Conservation (phyloP, 2,329 filamentous ascomycete genomes). For the Aureobasidium vineae region DNA sequence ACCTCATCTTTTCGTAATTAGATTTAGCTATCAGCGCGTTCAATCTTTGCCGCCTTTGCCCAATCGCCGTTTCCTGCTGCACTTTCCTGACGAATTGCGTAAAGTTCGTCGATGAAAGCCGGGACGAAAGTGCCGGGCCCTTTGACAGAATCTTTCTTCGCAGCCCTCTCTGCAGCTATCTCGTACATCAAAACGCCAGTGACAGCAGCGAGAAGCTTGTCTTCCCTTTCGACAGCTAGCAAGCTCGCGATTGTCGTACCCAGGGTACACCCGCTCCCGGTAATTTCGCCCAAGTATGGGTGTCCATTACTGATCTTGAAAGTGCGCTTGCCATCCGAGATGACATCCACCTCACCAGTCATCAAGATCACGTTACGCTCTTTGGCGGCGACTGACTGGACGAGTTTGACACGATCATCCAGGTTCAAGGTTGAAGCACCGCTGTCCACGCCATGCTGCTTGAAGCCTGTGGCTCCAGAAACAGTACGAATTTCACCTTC, state of each 20-base stretch:
- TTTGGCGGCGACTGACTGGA: constrained; percentile 63
- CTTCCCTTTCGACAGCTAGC: constrained; percentile 60
- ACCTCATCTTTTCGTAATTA: not conserved
- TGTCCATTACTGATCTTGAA: constrained; percentile 75
- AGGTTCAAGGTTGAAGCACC: constrained; percentile 55
- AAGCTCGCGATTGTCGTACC: constrained; percentile 78
- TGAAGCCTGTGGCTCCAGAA: constrained; percentile 54
- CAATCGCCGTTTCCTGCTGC: constrained; percentile 51
- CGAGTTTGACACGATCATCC: constrained; percentile 61
- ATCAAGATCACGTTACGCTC: constrained; percentile 74
- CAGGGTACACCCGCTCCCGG: constrained; percentile 75
- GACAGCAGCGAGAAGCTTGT: constrained; percentile 70
- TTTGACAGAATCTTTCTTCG: constrained; percentile 57
- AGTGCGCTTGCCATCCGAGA: constrained; percentile 71
- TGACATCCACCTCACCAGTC: constrained; percentile 74
- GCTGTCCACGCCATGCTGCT: constrained; percentile 83
- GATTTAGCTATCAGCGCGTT: constrained; percentile 28
- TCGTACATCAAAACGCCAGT: constrained; percentile 76
- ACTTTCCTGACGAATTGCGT: constrained; percentile 50
- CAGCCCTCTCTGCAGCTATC: constrained; percentile 69
- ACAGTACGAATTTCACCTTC: constrained; percentile 81
- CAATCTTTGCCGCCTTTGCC: constrained; percentile 54
- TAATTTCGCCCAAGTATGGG: constrained; percentile 65
- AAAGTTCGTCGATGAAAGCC: constrained; percentile 74
- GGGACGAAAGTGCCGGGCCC: constrained; percentile 87